These are phyloP conservation scores for Xylariales sp. DNA, from an alignment of 2,329 filamentous ascomycete species.

Conservation along the genomic window DNA sequence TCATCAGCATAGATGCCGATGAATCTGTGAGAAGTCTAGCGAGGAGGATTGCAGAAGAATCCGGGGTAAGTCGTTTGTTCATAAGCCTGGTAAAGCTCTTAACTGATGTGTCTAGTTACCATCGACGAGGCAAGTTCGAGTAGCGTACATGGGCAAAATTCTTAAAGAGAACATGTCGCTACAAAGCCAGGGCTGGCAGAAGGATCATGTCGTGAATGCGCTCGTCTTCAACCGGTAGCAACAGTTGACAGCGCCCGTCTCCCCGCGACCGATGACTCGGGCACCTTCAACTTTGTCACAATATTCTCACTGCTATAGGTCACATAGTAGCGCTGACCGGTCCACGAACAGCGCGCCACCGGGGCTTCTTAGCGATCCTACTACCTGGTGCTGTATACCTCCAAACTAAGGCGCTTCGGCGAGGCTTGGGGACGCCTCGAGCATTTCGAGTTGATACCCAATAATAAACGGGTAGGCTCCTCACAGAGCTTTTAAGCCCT, in stretches of 20 bases:
- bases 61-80: conserved; percentile 63
- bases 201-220: conserved; percentile 80
- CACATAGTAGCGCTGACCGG: background rate
- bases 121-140: conserved; percentile 69
- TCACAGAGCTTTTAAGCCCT: conserved; percentile 3
- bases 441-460: background rate
- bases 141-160: conserved; percentile 85
- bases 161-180: conserved; percentile 76
- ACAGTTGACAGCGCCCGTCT: conserved; percentile 31
- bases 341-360: conserved; percentile 4
- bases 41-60: conserved; percentile 71
- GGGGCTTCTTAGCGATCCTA: background rate
- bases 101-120: conserved; percentile 61
- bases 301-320: conserved; percentile 2
- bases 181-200: conserved; percentile 77
- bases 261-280: conserved; percentile 5
- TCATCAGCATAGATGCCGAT: conserved; percentile 65
- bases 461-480: conserved; percentile 7
- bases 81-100: conserved; percentile 18
- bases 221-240: conserved; percentile 69
- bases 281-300: conserved; percentile 13
- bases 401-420: background rate
- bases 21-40: conserved; percentile 75
- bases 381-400: conserved; percentile 8
- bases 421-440: background rate